phyloP scores from a whole-genome alignment of 2,329 filamentous ascomycete species.

The Metarhizium sp. region DNA sequence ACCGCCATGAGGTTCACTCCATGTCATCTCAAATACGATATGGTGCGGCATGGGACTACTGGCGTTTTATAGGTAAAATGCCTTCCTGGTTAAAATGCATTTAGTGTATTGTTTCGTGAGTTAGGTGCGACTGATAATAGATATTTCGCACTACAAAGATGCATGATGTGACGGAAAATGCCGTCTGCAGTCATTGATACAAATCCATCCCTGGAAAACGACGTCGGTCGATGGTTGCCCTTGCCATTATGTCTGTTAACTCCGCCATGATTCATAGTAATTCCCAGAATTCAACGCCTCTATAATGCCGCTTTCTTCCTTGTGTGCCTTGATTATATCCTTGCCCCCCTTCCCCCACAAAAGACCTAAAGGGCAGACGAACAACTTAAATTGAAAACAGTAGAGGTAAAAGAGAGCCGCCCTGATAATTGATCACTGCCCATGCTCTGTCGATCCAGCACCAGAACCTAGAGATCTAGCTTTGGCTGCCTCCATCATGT shows the following conservation, averaged over 20 bases:
- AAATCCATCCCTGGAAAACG: not conserved
- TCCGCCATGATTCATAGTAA: not conserved
- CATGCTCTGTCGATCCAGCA: slow-evolving; percentile 8
- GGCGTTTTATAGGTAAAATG: no score
- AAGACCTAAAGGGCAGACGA: not conserved
- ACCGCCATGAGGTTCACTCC: no score
- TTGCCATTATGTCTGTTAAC: slow-evolving; percentile 4
- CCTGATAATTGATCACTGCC: not conserved
- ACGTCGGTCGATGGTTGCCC: slow-evolving; percentile 2
- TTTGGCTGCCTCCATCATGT: slow-evolving; percentile 25
- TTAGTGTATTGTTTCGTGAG: not conserved
- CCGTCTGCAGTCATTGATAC: not conserved
- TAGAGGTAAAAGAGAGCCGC: not conserved
- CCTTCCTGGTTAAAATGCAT: no score
- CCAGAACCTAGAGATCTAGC: slow-evolving; percentile 6
- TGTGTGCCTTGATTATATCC: not conserved
- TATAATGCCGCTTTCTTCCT: slow-evolving; percentile 5
- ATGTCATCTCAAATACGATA: no score
- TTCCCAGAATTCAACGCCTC: slow-evolving; percentile 9
- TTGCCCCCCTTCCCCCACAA: not conserved
- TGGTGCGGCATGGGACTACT: no score
- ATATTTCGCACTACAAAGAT: not conserved
- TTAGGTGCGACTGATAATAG: not conserved
- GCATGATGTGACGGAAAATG: not conserved
- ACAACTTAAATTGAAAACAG: slow-evolving; percentile 5